A percentile compares a stretch with the other conserved stretches of the same genome.
phyloP scores from a whole-genome alignment of 2,329 filamentous ascomycete genomes.

The Fusarium palustre region DNA sequence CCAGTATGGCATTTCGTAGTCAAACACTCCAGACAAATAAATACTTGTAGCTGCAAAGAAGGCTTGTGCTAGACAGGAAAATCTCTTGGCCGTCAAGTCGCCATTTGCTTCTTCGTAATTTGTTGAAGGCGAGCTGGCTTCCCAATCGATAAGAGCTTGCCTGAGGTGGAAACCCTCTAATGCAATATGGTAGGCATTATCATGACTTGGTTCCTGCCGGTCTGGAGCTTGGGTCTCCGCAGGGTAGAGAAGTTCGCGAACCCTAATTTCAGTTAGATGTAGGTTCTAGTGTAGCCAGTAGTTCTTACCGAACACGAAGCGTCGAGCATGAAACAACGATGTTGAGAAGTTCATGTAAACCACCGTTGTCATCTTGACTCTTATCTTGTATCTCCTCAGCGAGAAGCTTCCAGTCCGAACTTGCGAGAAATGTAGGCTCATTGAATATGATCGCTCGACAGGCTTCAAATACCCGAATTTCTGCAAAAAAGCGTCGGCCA shows the following conservation, averaged over 20 bases:
- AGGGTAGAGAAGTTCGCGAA: background rate
- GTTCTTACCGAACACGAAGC: slow-evolving; percentile 48
- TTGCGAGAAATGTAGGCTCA: slow-evolving; percentile 44
- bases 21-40: slow-evolving; percentile 53
- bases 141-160: slow-evolving; percentile 32
- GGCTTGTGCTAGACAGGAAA: slow-evolving; percentile 37
- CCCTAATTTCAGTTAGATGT: background rate
- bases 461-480: slow-evolving; percentile 50
- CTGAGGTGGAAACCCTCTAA: slow-evolving; percentile 39
- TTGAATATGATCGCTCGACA: slow-evolving; percentile 51
- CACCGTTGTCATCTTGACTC: accelerated
- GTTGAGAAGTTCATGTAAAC: slow-evolving; percentile 47
- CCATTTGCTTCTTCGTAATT: accelerated
- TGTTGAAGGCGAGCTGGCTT: accelerated
- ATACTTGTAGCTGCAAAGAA: slow-evolving; percentile 52
- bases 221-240: accelerated
- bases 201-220: accelerated
- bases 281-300: accelerated
- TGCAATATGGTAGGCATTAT: slow-evolving; percentile 13
- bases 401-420: slow-evolving; percentile 40
- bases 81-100: background rate
- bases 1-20: slow-evolving; percentile 52
- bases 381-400: background rate
- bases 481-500: slow-evolving; percentile 47
- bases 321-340: slow-evolving; percentile 50